Conservation (phyloP, 768 basidiomycete species). For the Rhizopogon vesiculosus region DNA sequence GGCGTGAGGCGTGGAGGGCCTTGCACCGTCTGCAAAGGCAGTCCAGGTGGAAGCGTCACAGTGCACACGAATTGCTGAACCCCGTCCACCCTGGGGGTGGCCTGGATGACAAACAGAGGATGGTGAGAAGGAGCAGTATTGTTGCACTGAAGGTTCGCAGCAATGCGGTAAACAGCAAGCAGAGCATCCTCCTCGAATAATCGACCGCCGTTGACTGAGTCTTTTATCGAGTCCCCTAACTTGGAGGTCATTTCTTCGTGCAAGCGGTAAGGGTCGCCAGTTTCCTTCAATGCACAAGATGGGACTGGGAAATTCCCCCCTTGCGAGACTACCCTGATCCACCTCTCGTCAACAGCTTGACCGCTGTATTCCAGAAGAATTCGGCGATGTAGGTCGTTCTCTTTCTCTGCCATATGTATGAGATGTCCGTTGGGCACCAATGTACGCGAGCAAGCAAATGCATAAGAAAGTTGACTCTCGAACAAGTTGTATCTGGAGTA, state of each 20-base stretch:
- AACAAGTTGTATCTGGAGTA: slow-evolving; percentile 51
- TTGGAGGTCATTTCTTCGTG: slow-evolving; percentile 35
- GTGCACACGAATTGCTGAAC: slow-evolving; percentile 39
- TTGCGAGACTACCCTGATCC: slow-evolving; percentile 44
- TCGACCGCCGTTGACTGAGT: slow-evolving; percentile 58
- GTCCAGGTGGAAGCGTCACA: slow-evolving; percentile 41
- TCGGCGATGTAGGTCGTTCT: slow-evolving; percentile 50
- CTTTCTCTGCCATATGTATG: slow-evolving; percentile 60
- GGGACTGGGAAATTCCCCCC: slow-evolving; percentile 35
- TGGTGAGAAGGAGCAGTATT: neutral
- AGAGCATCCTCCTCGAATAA: slow-evolving; percentile 58
- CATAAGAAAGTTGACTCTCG: slow-evolving; percentile 59
- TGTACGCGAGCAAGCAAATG: slow-evolving; percentile 46
- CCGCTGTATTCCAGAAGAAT: slow-evolving; percentile 41
- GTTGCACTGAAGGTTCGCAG: slow-evolving; percentile 15
- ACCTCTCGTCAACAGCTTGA: slow-evolving; percentile 38
- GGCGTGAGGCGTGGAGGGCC: slow-evolving; percentile 43
- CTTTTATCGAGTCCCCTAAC: slow-evolving; percentile 39
- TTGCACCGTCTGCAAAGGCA: slow-evolving; percentile 34
- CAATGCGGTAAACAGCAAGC: slow-evolving; percentile 50
- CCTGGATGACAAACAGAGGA: slow-evolving; percentile 16
- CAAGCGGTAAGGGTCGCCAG: slow-evolving; percentile 38
- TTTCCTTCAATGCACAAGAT: slow-evolving; percentile 36
- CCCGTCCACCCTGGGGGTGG: slow-evolving; percentile 12
- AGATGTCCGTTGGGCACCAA: slow-evolving; percentile 46